These are phyloP conservation scores for Sisymbrium altissimum DNA, from an alignment of 345 rosid genomes.

Conservation along the genomic window DNA sequence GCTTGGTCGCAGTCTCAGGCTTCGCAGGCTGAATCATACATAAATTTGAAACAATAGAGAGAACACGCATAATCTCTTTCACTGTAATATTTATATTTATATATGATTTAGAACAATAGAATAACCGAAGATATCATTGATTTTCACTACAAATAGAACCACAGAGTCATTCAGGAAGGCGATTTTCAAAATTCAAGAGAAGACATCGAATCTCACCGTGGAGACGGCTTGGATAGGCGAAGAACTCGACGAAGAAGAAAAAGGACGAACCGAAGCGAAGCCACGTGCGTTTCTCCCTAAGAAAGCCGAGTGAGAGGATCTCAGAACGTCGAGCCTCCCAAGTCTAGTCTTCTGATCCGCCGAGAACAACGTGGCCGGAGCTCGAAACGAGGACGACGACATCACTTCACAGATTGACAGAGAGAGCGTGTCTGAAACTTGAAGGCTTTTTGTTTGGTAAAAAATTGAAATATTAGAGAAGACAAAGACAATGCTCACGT, in stretches of 20 bases:
- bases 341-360: slow-evolving; percentile 44
- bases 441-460: no score
- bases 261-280: slow-evolving; percentile 15
- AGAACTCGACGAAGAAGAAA: slow-evolving; percentile 34
- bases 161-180: no score
- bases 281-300: slow-evolving; percentile 35
- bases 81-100: no score
- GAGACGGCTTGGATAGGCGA: slow-evolving; percentile 68
- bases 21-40: slow-evolving; percentile 22
- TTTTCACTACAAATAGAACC: no score
- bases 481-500: background rate
- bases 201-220: slow-evolving; percentile 48
- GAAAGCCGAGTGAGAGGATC: slow-evolving; percentile 45
- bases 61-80: no score
- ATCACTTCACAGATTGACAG: slow-evolving; percentile 23
- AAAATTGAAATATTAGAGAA: no score
- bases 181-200: no score
- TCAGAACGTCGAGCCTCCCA: slow-evolving; percentile 53
- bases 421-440: background rate
- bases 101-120: no score
- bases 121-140: no score
- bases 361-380: slow-evolving; percentile 44
- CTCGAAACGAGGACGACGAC: slow-evolving; percentile 69
- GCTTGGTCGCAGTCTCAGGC: slow-evolving; percentile 54
- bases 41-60: no score